Evolutionary conservation across 768 basidiomycete species (phyloP).

Genomic region (Cystobasidium tubakii): DNA sequence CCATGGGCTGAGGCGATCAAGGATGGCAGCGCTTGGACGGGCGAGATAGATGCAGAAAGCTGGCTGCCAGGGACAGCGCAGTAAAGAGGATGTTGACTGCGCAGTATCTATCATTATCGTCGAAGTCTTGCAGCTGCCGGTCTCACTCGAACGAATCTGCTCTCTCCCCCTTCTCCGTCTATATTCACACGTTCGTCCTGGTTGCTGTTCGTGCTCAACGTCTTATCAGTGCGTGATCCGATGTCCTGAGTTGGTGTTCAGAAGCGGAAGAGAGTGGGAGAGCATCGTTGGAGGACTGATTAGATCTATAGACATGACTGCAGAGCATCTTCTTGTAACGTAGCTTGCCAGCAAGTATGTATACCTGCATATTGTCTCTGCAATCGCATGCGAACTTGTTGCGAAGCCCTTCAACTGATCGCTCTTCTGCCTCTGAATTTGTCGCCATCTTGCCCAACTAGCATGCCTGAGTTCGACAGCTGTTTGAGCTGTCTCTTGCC

Average conservation of each 20-base stretch:
- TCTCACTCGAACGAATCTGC: background rate
- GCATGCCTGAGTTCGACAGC: constrained; percentile 39
- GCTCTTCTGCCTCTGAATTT: constrained; percentile 39
- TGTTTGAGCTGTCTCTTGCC: constrained; percentile 43
- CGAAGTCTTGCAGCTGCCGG: background rate
- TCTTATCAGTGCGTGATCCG: no score
- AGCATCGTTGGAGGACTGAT: no score
- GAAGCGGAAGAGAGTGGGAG: no score
- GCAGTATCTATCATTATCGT: background rate
- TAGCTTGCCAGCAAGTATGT: background rate
- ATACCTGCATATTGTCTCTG: background rate
- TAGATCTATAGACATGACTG: background rate
- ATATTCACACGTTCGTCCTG: no score
- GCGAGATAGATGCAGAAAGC: no score
- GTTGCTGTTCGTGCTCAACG: no score
- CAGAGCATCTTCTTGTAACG: background rate
- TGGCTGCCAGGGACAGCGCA: no score
- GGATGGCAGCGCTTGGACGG: no score
- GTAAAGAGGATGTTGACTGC: no score
- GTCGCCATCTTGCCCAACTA: constrained; percentile 35
- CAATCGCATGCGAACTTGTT: background rate
- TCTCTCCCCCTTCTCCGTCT: no score
- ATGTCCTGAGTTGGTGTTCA: no score
- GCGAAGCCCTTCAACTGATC: background rate
- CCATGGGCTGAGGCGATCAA: no score